These are phyloP conservation scores for Erysimum cheiri DNA, from an alignment of 441 rosid species.

Conservation along the genomic window DNA sequence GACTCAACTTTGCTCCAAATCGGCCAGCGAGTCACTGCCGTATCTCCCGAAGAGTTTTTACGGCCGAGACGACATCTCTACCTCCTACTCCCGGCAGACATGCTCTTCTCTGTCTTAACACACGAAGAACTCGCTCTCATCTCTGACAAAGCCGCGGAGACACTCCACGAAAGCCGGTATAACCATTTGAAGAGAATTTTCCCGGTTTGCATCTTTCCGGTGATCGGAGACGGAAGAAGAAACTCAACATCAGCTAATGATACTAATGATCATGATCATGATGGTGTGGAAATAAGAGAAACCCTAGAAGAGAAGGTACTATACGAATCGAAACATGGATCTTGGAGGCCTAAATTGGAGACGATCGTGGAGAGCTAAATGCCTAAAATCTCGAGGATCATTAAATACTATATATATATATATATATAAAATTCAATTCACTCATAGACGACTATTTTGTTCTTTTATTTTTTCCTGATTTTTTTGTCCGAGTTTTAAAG, in stretches of 20 bases:
- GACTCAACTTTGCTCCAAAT: constrained; percentile 44
- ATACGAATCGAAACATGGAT: constrained; percentile 41
- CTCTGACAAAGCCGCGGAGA: constrained; percentile 41
- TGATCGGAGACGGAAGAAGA: constrained; percentile 39
- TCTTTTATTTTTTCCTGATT: neutral
- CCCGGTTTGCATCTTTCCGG: constrained; percentile 44
- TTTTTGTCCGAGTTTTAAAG: constrained; percentile 28
- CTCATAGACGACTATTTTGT: constrained; percentile 7
- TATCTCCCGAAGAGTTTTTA: constrained; percentile 32
- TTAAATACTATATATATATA: neutral
- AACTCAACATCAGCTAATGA: constrained; percentile 27
- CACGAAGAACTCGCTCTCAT: constrained; percentile 44
- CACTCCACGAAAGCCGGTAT: constrained; percentile 38
- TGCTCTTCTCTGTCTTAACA: constrained; percentile 48
- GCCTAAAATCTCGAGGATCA: constrained; percentile 3
- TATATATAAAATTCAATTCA: neutral
- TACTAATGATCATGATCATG: constrained; percentile 15
- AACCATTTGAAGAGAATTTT: constrained; percentile 45
- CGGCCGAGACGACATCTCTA: constrained; percentile 43
- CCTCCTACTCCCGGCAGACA: constrained; percentile 43
- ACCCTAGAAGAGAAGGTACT: constrained; percentile 36
- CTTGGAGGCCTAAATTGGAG: constrained; percentile 48
- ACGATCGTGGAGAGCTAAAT: constrained; percentile 46
- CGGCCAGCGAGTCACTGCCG: constrained; percentile 39
- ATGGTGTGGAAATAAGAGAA: constrained; percentile 35